Evolutionary conservation across 495 filamentous ascomycete genomes (phyloP).

Genomic region (Neurospora africana): DNA sequence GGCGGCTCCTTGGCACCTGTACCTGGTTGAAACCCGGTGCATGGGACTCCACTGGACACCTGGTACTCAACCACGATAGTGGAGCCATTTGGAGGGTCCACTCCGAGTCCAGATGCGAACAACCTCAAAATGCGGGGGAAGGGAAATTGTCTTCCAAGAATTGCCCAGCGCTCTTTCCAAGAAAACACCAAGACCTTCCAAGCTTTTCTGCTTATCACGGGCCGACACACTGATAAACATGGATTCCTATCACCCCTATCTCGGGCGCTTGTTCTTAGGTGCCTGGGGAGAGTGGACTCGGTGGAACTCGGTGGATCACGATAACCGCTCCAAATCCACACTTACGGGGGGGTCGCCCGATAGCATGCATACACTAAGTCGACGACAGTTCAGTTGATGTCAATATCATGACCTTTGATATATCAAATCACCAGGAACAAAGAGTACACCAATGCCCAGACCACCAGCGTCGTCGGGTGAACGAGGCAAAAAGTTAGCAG

Average conservation of each 20-base stretch:
- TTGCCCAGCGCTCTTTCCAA: background rate
- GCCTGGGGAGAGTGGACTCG: background rate
- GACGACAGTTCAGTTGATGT: background rate
- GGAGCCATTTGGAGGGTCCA: background rate
- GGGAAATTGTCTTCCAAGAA: background rate
- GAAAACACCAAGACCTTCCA: background rate
- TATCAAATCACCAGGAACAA: background rate
- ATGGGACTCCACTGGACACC: background rate
- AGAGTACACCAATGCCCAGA: background rate
- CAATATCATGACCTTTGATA: background rate
- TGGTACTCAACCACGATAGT: background rate
- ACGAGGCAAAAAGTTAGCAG: background rate
- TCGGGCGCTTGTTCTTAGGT: background rate
- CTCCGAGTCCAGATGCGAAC: background rate
- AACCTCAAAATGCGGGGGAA: background rate
- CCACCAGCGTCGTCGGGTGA: background rate
- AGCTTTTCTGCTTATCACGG: background rate
- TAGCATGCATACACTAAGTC: background rate
- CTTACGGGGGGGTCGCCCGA: background rate
- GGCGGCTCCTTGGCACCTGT: background rate
- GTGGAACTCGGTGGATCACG: background rate
- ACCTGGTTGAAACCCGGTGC: background rate
- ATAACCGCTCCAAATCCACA: background rate
- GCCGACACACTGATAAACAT: background rate
- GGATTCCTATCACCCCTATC: background rate